Base-by-base conservation (phyloP, 495 filamentous ascomycete species). In the Entonaema liquescens region DNA sequence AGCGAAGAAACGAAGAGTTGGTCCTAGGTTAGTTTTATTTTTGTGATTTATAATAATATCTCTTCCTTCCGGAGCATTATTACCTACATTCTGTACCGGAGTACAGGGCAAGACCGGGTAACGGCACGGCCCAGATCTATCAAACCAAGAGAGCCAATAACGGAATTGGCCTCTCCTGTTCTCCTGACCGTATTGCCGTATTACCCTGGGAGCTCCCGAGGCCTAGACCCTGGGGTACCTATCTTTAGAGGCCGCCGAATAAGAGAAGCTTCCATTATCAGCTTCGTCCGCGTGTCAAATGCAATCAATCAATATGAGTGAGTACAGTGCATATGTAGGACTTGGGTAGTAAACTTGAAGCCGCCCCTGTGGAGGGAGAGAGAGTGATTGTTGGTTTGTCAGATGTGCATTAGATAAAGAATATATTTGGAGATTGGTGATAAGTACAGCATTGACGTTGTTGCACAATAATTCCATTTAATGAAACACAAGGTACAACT, bases 151-250 rank as follows among this genome's bases (percentile, higher is more conserved):
- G 13, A 62, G 33, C 59, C 59, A 72, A 67, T 68, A 29, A 58
- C 17, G 17, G 38, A 7, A 13, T 50, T 0, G 9, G 12, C 23
- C 15, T 13, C 25, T 44, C 19, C 33, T 44, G 35, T 12, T 65
- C 38, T 61, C 36, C 54, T 63, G 54, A 40, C 49, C 59, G 65
- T 55, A 65, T 65, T 60, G 25, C 33, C 54, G 60, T 55, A 61
- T 58, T 60, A 61, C 35, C 55, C 26, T 61, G 7, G 44, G 28
- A 26, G 40, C 29, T 63, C 42, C 42, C n/a, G 54, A 64, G 69
- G 69, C 69, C 67, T 52, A 67, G 69, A 67, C 60, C 38, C 35
- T 64, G 38, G 69, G 63, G 64, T 67, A 50, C 49, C 15, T 36
- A 59, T 21, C 42, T 35, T 63, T 60, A 60, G 60, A 68, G 70